phyloP scores from a whole-genome alignment of 805 yeast genomes.

The Starmerella stigmatis region DNA sequence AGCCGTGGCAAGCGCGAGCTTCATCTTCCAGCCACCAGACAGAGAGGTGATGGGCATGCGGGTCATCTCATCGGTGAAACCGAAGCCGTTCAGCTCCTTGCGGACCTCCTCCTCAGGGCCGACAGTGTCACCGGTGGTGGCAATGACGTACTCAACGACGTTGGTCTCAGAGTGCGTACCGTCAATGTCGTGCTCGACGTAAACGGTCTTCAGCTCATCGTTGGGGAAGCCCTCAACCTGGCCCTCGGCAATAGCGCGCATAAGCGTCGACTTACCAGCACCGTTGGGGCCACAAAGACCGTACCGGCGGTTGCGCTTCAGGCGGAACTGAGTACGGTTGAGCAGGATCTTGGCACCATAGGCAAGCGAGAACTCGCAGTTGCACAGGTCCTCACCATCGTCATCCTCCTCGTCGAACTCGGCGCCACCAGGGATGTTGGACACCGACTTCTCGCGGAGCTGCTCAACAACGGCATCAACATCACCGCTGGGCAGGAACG shows the following conservation, averaged over 20 bases:
- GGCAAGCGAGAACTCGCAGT: conserved; percentile 99
- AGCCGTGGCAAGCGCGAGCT: conserved; percentile 98
- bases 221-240: conserved; percentile 99
- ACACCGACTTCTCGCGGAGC: conserved; percentile 91
- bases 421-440: conserved; percentile 96
- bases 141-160: conserved; percentile 82
- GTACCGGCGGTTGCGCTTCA: conserved; percentile 91
- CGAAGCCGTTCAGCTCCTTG: conserved; percentile 76
- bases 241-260: conserved; percentile 96
- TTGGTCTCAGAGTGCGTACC: conserved; percentile 95
- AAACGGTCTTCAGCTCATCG: conserved; percentile 97
- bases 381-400: conserved; percentile 99
- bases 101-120: conserved; percentile 64
- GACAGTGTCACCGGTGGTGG: conserved; percentile 68
- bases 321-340: conserved; percentile 98
- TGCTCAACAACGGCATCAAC: conserved; percentile 85
- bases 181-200: conserved; percentile 99
- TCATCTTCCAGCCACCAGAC: conserved; percentile 99
- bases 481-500: conserved; percentile 86
- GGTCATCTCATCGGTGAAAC: conserved; percentile 89
- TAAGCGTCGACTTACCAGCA: conserved; percentile 98
- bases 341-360: conserved; percentile 99
- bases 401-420: conserved; percentile 82
- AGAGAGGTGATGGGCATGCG: conserved; percentile 87
- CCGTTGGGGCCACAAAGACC: conserved; percentile 99